Base-by-base conservation (phyloP, 129 eudicot genomes). In the Pulicaria dysenterica region DNA sequence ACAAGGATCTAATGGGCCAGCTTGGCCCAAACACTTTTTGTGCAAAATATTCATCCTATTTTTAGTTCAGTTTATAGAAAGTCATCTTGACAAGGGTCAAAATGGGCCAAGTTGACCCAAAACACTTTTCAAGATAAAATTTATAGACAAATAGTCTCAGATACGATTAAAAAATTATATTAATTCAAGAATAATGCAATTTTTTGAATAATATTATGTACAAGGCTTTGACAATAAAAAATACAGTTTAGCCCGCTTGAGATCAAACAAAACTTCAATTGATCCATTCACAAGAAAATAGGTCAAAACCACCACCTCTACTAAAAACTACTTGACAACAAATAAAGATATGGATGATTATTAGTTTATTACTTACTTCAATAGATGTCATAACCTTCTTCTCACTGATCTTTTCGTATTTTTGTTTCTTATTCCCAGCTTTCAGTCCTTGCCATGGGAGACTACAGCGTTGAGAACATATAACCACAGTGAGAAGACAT, bases 361-460 rank as follows among this genome's bases (percentile, higher is more conserved):
- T 24, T 24, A 24, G 31, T 11, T 11, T 8, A 60, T 44, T 39
- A 19, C 65, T 79, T 85, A 92, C 98, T 92, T 92, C 98, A 53
- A 92, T 89, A 12, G 98, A 92, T 46, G 98, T 92, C 38, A 84
- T 73, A 48, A 92, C 95, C 73, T 92, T 92, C 68, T 92, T 92
- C 72, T 92, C 98, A 58, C 98, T 92, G 31, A 92, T 92, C 79
- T 75, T 89, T 50, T 92, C 98, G 60, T 92, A 92, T 79, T 92
- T 92, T 65, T 92, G 96, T 81, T 92, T 92, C 84, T 92, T 92
- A 74, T 75, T 92, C 62, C 97, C 97, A 13, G 97, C 97, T 85
- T 92, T 89, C 73, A 92, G 83, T 76, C 96, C 98, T 81, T 89
- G 96, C 98, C 96, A 92, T 34, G 98, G 98, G 67, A 92, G 98